These are phyloP conservation scores for Spergularia bocconei DNA, from an alignment of 148 eudicot species.

Conservation along the genomic window DNA sequence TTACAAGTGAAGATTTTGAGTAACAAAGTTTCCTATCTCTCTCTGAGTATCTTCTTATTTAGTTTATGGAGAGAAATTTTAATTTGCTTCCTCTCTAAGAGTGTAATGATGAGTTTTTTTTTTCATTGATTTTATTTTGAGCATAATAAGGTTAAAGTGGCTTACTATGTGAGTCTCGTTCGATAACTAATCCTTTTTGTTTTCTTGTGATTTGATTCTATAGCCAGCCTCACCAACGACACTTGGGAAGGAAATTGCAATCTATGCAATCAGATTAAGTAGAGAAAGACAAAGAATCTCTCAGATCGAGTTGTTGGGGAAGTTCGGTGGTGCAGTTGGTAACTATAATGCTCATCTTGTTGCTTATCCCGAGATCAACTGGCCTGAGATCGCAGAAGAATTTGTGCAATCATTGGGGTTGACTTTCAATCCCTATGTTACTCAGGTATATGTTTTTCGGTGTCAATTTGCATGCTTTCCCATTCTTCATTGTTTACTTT, in stretches of 20 bases:
- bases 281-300: constrained; percentile 58
- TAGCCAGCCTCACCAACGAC: constrained; percentile 99
- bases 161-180: too few species aligned
- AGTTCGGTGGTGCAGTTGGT: constrained; percentile 97
- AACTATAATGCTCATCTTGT: constrained; percentile 91
- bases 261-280: constrained; percentile 71
- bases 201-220: constrained; percentile 15
- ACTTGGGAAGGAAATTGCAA: constrained; percentile 84
- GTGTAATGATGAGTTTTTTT: too few species aligned
- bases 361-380: constrained; percentile 77
- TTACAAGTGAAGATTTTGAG: too few species aligned
- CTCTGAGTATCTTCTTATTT: too few species aligned
- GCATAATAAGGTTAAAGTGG: too few species aligned
- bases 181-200: not conserved
- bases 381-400: constrained; percentile 78
- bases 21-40: too few species aligned
- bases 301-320: constrained; percentile 67
- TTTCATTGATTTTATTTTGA: too few species aligned
- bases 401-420: constrained; percentile 85
- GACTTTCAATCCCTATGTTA: constrained; percentile 80
- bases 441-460: constrained; percentile 48
- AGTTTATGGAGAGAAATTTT: too few species aligned
- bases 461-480: not conserved
- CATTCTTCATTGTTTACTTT: not conserved
- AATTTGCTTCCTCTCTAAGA: too few species aligned